A percentile compares a stretch with the other conserved stretches of the same genome.
phyloP scores from a whole-genome alignment of 1,284 basidiomycete genomes.

The Melampsora occidentalis region DNA sequence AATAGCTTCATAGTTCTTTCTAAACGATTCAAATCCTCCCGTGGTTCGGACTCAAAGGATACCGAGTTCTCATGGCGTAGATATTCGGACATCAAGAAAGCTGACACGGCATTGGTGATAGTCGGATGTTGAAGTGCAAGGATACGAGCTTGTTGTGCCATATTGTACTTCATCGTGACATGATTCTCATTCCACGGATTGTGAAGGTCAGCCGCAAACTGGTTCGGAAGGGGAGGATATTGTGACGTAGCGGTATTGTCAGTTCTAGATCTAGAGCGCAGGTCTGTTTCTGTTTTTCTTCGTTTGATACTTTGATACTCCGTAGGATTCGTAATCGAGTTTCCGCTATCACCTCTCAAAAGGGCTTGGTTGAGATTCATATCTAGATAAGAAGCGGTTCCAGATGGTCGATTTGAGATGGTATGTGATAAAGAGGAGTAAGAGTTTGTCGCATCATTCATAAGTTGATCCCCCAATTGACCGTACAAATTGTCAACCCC shows the following conservation, averaged over 20 bases:
- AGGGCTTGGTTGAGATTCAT: conserved; percentile 13
- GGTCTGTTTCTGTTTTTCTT: conserved; percentile 37
- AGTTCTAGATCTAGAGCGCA: conserved; percentile 15
- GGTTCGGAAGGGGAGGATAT: conserved; percentile 15
- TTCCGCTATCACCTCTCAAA: conserved; percentile 4
- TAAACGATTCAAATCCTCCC: conserved; percentile 11
- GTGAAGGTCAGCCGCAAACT: conserved; percentile 28
- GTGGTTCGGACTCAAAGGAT: conserved; percentile 18
- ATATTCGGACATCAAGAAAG: conserved; percentile 24
- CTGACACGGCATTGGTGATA: conserved; percentile 18
- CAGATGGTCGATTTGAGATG: conserved; percentile 29
- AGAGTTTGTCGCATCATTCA: conserved; percentile 7
- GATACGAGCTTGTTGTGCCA: neutral
- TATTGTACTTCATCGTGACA: conserved; percentile 15
- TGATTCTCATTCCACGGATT: conserved; percentile 22
- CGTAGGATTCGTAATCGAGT: neutral
- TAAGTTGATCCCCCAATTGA: conserved; percentile 19
- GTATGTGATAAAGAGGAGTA: conserved; percentile 5
- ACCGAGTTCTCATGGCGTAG: conserved; percentile 1
- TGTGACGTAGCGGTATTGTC: neutral
- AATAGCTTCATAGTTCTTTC: conserved; percentile 33
- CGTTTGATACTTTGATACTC: conserved; percentile 33
- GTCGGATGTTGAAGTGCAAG: conserved; percentile 4
- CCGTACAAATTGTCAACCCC: conserved; percentile 20
- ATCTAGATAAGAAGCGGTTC: conserved; percentile 4